Base-by-base conservation (phyloP, 495 filamentous ascomycete species). In the Neurospora sp. region DNA sequence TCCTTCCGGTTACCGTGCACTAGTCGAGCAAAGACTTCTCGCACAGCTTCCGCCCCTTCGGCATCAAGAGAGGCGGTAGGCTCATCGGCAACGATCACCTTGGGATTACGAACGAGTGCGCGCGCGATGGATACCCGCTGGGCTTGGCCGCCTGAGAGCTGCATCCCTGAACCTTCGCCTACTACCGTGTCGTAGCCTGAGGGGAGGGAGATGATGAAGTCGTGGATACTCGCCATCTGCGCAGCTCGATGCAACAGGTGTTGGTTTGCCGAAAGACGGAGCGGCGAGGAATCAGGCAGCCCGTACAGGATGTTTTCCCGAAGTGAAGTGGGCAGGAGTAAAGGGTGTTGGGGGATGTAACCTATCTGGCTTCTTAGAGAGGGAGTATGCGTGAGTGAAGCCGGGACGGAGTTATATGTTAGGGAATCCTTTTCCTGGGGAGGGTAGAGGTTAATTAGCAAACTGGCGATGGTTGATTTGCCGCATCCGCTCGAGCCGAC, bases 401-500 rank as follows among this genome's bases (percentile, higher is more conserved):
- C 86, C 27, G 91, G 86, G 9, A 82, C 74, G 1, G 79, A 83
- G 35, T 84, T 85, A 72, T 94, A 87, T 39, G 86, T 88, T 3
- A 98, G 78, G 0, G 81, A 80, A 68, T 8, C 22, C 27, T 31
- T 31, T 31, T 31, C 20, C 2, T 3, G 5, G 3, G 79, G 81
- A 27, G 78, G 73, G 73, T 85, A 79, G 1, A 80, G 71, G 22
- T 79, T 77, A 1, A 96, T 81, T 0, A 98, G 85, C 0, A 99
- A 82, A 0, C 90, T 89, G 1, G 90, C 88, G 53, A 98, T 87
- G 1, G 96, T 98, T 16, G 90, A 94, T 83, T 99, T 99, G 0
- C 96, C 95, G 35, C 89, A 92, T 0, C 96, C 96, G 0, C 94
- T 97, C 4, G 87, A 80, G 14, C 94, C 94, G 18, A 96, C 93